These are phyloP conservation scores for Termitomyces bulborhizus DNA, from an alignment of 768 basidiomycete genomes.

Conservation along the genomic window DNA sequence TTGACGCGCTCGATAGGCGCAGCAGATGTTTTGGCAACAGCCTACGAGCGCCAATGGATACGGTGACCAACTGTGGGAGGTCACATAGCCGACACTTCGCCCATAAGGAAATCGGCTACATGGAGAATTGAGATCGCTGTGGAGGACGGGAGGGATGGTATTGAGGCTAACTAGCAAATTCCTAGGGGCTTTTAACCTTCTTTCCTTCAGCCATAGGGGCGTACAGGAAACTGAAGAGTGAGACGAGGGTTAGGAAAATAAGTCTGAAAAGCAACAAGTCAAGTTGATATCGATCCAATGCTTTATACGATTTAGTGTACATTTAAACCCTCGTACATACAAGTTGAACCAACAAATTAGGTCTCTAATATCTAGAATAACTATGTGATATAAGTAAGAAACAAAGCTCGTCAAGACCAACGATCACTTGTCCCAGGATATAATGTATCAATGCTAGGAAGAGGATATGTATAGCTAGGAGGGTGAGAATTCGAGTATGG, in stretches of 20 bases:
- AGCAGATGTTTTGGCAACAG: slow-evolving; percentile 97
- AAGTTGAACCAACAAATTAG: slow-evolving; percentile 1
- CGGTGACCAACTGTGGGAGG: neutral
- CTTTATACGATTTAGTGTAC: neutral
- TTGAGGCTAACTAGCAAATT: slow-evolving; percentile 67
- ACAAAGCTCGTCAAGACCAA: slow-evolving; percentile 13
- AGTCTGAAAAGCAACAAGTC: too few relatives aligned
- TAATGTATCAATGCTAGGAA: slow-evolving; percentile 13
- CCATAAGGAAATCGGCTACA: slow-evolving; percentile 91
- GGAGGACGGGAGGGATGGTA: slow-evolving; percentile 1
- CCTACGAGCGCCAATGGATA: slow-evolving; percentile 36
- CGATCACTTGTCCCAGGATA: slow-evolving; percentile 12
- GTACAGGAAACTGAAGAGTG: slow-evolving; percentile 30
- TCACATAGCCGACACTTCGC: slow-evolving; percentile 82
- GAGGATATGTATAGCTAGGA: slow-evolving; percentile 3
- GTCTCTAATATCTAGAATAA: slow-evolving; percentile 4
- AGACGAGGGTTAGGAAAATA: slow-evolving; percentile 45
- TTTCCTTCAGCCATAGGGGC: slow-evolving; percentile 75
- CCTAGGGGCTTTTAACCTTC: slow-evolving; percentile 86
- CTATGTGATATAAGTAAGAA: slow-evolving; percentile 6
- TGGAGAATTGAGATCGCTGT: slow-evolving; percentile 14
- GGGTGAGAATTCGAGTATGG: slow-evolving; percentile 6
- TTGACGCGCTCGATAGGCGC: slow-evolving; percentile 99
- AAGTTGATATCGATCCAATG: neutral
- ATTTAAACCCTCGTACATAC: neutral